These are phyloP conservation scores for Friedmanniomyces endolithicus DNA, from an alignment of 495 filamentous ascomycete species.

Conservation along the genomic window DNA sequence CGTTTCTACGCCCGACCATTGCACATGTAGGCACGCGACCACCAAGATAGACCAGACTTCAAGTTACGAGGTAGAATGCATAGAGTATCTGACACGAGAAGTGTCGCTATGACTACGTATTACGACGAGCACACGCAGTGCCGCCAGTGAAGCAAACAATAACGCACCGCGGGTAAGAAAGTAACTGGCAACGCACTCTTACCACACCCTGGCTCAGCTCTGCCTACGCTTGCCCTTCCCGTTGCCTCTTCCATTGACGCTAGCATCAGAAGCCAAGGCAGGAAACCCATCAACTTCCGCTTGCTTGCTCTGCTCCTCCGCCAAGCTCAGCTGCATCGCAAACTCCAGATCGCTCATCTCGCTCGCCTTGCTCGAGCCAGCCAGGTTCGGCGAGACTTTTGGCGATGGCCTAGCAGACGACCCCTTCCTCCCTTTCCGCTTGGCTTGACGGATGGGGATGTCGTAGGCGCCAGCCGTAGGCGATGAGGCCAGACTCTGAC, in stretches of 20 bases:
- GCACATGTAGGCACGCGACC: too few species aligned
- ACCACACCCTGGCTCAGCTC: background rate
- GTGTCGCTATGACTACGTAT: background rate
- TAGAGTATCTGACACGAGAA: background rate
- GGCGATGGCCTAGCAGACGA: constrained; percentile 14
- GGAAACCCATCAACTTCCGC: constrained; percentile 45
- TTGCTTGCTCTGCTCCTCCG: constrained; percentile 54
- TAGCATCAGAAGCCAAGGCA: constrained; percentile 15
- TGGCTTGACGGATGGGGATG: constrained; percentile 31
- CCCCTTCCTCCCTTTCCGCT: constrained; percentile 17
- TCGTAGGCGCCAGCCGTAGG: constrained; percentile 14
- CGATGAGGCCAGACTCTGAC: constrained; percentile 51
- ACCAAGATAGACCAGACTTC: too few species aligned
- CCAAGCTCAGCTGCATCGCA: constrained; percentile 72
- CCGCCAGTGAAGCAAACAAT: background rate
- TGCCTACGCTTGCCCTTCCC: constrained; percentile 34
- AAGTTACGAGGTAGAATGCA: too few species aligned
- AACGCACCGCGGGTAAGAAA: background rate
- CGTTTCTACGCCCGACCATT: too few species aligned
- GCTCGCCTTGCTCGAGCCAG: constrained; percentile 24
- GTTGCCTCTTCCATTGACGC: constrained; percentile 16
- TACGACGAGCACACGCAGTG: background rate
- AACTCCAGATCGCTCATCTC: constrained; percentile 70
- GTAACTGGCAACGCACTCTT: background rate
- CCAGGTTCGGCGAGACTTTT: constrained; percentile 11